Evolutionary conservation across 2,329 filamentous ascomycete genomes (phyloP).

Genomic region (Pestalotiopsis fici): DNA sequence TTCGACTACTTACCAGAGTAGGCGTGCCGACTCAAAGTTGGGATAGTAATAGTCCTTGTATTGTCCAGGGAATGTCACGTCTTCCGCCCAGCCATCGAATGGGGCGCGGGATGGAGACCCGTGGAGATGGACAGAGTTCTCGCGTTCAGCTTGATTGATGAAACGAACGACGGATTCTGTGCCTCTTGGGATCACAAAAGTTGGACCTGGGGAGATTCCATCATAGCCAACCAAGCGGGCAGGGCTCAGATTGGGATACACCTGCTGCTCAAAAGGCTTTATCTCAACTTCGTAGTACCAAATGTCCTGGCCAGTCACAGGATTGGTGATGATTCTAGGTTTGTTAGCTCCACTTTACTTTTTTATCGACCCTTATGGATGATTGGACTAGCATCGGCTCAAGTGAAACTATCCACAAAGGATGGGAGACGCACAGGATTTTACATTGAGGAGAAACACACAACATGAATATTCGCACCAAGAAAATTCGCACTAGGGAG

Average conservation of each 20-base stretch:
- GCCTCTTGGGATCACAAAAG: slow-evolving; percentile 47
- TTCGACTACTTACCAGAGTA: slow-evolving; percentile 43
- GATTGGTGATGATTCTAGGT: slow-evolving; percentile 32
- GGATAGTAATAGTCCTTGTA: slow-evolving; percentile 63
- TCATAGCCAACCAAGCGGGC: slow-evolving; percentile 48
- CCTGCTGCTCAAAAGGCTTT: slow-evolving; percentile 30
- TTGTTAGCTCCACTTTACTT: background rate
- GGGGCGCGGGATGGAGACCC: slow-evolving; percentile 50
- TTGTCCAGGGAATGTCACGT: slow-evolving; percentile 49
- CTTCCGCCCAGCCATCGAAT: slow-evolving; percentile 56
- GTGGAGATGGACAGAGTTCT: slow-evolving; percentile 55
- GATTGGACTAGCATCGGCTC: background rate
- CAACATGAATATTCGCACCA: background rate
- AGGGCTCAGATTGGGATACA: slow-evolving; percentile 35
- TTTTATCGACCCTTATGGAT: background rate
- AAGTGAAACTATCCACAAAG: background rate
- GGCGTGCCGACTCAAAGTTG: slow-evolving; percentile 52
- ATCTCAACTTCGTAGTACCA: slow-evolving; percentile 38
- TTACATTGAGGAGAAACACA: background rate
- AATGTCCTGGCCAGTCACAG: slow-evolving; percentile 33
- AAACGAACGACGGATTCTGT: slow-evolving; percentile 55
- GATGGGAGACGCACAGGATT: background rate
- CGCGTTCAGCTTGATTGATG: slow-evolving; percentile 46
- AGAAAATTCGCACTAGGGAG: background rate
- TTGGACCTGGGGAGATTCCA: slow-evolving; percentile 55